phyloP scores from a whole-genome alignment of 225 moss, liverwort and hornwort genomes.

The Bryoerythrophyllum caledonicum region DNA sequence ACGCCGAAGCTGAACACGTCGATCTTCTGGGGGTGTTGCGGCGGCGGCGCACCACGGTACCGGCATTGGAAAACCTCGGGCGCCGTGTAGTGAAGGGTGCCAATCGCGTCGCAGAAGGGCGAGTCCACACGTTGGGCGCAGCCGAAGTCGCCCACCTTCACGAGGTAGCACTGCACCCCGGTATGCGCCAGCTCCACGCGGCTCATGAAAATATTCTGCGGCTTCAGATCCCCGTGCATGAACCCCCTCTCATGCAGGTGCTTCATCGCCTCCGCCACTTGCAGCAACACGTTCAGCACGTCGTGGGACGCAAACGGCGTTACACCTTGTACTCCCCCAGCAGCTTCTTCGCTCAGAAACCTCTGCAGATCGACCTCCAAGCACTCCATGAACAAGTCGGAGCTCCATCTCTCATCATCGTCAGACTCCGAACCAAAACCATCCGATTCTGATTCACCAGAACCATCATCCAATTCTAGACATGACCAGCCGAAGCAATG shows the following conservation, averaged over 20 bases:
- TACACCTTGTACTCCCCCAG: neutral
- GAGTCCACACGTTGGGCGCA: neutral
- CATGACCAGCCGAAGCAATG: neutral
- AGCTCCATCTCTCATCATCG: neutral
- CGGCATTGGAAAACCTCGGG: neutral
- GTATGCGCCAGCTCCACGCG: neutral
- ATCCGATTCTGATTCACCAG: neutral
- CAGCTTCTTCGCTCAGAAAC: neutral
- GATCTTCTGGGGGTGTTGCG: neutral
- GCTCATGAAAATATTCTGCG: neutral
- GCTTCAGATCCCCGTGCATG: neutral
- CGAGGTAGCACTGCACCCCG: neutral
- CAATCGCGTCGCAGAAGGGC: neutral
- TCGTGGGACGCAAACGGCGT: neutral
- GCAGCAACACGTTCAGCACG: constrained; percentile 10
- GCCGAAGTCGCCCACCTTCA: constrained; percentile 16
- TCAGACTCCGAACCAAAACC: neutral
- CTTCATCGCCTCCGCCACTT: constrained; percentile 1
- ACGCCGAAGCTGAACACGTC: constrained; percentile 8
- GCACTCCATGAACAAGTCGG: neutral
- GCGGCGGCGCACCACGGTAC: accelerated
- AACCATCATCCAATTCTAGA: no score
- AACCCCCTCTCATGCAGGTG: neutral
- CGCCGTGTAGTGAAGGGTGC: neutral
- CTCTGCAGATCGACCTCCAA: neutral